Base-by-base conservation (phyloP, 2,329 filamentous ascomycete species). In the Chaetothyriales sp. region DNA sequence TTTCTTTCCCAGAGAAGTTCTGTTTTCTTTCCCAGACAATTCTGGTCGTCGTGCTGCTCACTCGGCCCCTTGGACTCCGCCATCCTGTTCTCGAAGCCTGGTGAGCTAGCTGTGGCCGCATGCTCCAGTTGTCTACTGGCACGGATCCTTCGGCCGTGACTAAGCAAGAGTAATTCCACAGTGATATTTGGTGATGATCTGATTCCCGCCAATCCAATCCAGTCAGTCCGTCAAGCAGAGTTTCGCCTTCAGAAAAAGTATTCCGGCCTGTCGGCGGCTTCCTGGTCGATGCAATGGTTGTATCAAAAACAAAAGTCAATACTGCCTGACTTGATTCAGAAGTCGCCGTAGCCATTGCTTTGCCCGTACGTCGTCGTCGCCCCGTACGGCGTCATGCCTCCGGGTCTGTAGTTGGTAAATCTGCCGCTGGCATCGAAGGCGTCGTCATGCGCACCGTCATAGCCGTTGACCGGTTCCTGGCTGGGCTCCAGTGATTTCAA, bases 351-450 rank as follows among this genome's bases (percentile, higher is more conserved):
- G 39, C 63, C 64, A 53, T 65, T 68, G 8, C 64, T 61, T 49
- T 59, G 64, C n/a, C 78, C 79, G 60, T 82, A 82, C 8, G 79
- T 77, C 9, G 79, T 77, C 9, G 78, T 80, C 25, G 76, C 75
- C 43, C 77, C 77, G 60, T 76, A 80, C 5, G 76, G 75, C 19
- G 77, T 79, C 49, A 73, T 68, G 18, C 68, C 70, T 7, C 70
- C 76, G 47, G 69, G 10, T 39, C 32, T 39, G 32, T 39, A 39
- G 32, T 39, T 39, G 32, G 32, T 39, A 12, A 39, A 39, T 39
- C 32, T 39, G 32, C 32, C 32, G 5, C 32, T 15, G 32, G 55
- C 55, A 18, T 46, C 22, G 25, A 63, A 67, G 49, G 69, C 68
- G 10, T 63, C 64, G 32, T 64, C 68, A 53, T 67, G 63, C 25